Percentiles rank a stretch among this genome's conserved stretches.
phyloP scores from a whole-genome alignment of 768 basidiomycete genomes.

The Tylopilus plumbeoviolaceoides region DNA sequence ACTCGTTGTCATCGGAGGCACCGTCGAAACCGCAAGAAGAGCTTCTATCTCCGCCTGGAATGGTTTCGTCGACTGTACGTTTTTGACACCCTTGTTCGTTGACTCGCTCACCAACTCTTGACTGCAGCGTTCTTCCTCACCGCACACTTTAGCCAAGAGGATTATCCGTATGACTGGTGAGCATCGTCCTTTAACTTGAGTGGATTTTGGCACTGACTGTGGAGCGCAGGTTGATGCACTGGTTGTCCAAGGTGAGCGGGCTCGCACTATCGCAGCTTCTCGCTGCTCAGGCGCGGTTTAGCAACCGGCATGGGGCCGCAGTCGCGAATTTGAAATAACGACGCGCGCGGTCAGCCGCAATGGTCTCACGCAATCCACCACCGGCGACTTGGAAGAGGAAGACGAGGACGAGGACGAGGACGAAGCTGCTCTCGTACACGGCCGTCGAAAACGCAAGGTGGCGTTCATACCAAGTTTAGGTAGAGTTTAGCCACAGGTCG shows the following conservation, averaged over 20 bases:
- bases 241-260: conserved; percentile 68
- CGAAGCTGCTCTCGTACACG: conserved; percentile 56
- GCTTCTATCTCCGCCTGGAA: conserved; percentile 85
- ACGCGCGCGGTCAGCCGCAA: conserved; percentile 68
- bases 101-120: not conserved
- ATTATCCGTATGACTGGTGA: conserved; percentile 84
- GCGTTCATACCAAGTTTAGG: conserved; percentile 85
- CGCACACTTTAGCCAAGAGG: conserved; percentile 84
- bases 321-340: conserved; percentile 86
- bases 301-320: conserved; percentile 90
- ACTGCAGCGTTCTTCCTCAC: conserved; percentile 76
- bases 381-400: conserved; percentile 76
- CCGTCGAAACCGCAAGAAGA: conserved; percentile 80
- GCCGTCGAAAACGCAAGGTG: conserved; percentile 71
- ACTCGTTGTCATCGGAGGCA: conserved; percentile 87
- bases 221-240: conserved; percentile 72
- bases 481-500: conserved; percentile 33
- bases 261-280: conserved; percentile 3
- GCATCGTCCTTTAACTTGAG: conserved; percentile 1
- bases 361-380: conserved; percentile 60
- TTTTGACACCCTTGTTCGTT: not conserved
- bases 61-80: conserved; percentile 78
- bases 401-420: conserved; percentile 58
- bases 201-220: conserved; percentile 1
- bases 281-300: conserved; percentile 31